Evolutionary conservation across 176 grass and related monocot species (phyloP), one percentile per base, ranked within the genome.

Genomic region (Puya raimondii): DNA sequence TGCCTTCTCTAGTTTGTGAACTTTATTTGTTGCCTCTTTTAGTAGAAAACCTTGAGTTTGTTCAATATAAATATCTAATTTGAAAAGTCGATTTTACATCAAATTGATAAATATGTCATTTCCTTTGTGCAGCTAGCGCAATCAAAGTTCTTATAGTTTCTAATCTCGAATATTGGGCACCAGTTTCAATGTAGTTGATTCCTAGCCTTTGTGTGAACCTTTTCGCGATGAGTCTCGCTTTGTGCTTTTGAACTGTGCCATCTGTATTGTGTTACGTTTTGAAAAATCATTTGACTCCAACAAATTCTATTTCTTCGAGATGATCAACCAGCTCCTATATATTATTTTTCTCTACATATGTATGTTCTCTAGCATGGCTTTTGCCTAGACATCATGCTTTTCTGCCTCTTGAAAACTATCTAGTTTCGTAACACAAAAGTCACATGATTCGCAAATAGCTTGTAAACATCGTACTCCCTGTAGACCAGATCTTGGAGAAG

Each of bases 391-490:
- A 2, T 29, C 12, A 2, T 61, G 14, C 0, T 81, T 74, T 48
- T 70, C 1, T 2, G 42, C 51, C 52, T 69, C 64, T 47, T 63
- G 9, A 3, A 51, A 75, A 51, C 15, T 64, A 63, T 75, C 48
- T 20, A 27, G 50, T 48, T 80, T 47, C 14, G 52, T 26, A 56
- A 63, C 12, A 64, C 0, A 74, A n/a, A 68, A 81, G 50, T 52
- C 63, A 0, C 27, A 75, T 21, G 72, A 70, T 11, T 74, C 53
- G 64, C 75, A 70, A 63, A 70, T 74, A 47, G 74, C 33, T 13
- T 2, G 9, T 47, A 64, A 26, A 14, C 64, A 48, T 23, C 66
- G 12, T 25, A 63, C 22, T 33, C 13, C 14, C 12, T 58, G 16
- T 80, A n/a, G 21, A 65, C n/a, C 3, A 14, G 11, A 33, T 54